phyloP scores from a whole-genome alignment of 345 rosid genomes.

The Rhizophora apiculata region DNA sequence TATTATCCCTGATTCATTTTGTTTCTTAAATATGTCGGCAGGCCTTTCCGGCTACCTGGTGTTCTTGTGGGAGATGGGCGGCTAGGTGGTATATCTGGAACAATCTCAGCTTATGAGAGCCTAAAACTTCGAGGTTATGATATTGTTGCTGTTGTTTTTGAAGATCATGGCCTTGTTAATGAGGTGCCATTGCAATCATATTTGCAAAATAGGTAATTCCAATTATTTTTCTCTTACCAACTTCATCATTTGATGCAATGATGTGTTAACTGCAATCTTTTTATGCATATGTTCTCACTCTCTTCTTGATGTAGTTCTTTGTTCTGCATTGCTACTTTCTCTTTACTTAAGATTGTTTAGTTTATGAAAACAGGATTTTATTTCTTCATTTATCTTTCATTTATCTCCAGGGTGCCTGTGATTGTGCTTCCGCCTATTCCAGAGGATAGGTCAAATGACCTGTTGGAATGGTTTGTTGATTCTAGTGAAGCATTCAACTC shows the following conservation, averaged over 20 bases:
- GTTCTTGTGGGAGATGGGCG: constrained; percentile 93
- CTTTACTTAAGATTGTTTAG: no score
- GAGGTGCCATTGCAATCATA: constrained; percentile 67
- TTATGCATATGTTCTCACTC: not conserved
- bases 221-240: not conserved
- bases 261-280: not conserved
- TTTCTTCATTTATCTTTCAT: not conserved
- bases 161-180: constrained; percentile 84
- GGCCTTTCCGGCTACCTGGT: constrained; percentile 91
- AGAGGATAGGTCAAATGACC: constrained; percentile 69
- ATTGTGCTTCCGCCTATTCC: constrained; percentile 81
- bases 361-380: not conserved
- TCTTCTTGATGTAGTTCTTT: not conserved
- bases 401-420: constrained; percentile 67
- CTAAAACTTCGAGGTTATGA: constrained; percentile 78
- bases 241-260: not conserved
- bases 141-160: constrained; percentile 72
- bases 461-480: constrained; percentile 75
- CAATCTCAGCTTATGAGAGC: constrained; percentile 91
- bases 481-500: constrained; percentile 50
- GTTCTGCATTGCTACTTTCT: not conserved
- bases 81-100: constrained; percentile 91
- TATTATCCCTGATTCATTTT: not conserved
- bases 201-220: constrained; percentile 61
- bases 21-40: constrained; percentile 22